Percentiles rank a stretch among this genome's conserved stretches.
These are phyloP conservation scores for Aspergillus ruber DNA, from an alignment of 2,329 filamentous ascomycete species.

Conservation along the genomic window DNA sequence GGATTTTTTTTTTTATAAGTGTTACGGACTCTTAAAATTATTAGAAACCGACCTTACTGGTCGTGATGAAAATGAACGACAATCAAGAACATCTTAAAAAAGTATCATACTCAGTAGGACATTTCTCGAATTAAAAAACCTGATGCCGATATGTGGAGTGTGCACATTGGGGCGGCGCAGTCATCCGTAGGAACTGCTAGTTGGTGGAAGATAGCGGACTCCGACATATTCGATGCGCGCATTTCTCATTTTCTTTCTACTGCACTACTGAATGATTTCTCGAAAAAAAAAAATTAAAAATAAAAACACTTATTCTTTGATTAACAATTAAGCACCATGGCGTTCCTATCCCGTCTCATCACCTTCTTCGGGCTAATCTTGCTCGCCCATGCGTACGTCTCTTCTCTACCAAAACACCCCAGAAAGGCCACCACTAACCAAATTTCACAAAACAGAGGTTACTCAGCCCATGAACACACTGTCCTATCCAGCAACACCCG, in stretches of 20 bases:
- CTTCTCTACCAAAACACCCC: background rate
- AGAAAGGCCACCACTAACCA: background rate
- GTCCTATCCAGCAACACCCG: slow-evolving; percentile 58
- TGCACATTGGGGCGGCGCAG: background rate
- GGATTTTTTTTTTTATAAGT: slow-evolving; percentile 18
- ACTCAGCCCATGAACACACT: slow-evolving; percentile 91
- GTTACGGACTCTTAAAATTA: slow-evolving; percentile 27
- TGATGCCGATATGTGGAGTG: background rate
- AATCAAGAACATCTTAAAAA: slow-evolving; percentile 4
- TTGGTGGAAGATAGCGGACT: slow-evolving; percentile 8
- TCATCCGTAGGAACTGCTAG: background rate
- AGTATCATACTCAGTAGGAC: background rate
- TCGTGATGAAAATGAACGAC: slow-evolving; percentile 21
- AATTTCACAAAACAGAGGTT: slow-evolving; percentile 58
- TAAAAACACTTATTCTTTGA: background rate
- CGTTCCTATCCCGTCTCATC: slow-evolving; percentile 62
- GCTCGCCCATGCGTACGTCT: slow-evolving; percentile 75
- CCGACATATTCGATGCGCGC: background rate
- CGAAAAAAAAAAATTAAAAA: no score
- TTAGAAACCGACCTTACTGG: slow-evolving; percentile 23
- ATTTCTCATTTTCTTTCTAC: background rate
- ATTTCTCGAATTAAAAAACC: background rate
- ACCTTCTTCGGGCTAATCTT: slow-evolving; percentile 71
- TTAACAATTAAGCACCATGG: slow-evolving; percentile 47
- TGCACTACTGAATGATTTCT: background rate